Evolutionary conservation across 202 grass and related monocot genomes (phyloP).

Genomic region (Elaeis oleifera): DNA sequence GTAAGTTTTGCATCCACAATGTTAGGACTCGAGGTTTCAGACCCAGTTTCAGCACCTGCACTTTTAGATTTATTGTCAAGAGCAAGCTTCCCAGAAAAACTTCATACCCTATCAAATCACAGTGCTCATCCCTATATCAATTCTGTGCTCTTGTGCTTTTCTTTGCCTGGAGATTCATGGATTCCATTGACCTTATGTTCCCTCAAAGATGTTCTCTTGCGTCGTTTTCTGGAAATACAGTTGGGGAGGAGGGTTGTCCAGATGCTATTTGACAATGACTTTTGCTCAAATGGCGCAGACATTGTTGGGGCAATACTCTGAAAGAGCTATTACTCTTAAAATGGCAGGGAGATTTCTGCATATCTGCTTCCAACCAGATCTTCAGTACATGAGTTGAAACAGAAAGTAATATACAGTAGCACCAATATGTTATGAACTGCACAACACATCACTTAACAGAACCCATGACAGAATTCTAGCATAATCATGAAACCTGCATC

Average conservation of each 20-base stretch:
- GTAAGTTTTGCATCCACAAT: conserved; percentile 62
- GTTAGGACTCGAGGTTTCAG: conserved; percentile 37
- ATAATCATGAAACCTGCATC: conserved; percentile 18
- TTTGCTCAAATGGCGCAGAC: conserved; percentile 44
- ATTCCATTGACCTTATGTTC: conserved; percentile 31
- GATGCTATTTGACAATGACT: conserved; percentile 47
- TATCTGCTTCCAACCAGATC: conserved; percentile 30
- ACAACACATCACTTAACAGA: conserved; percentile 21
- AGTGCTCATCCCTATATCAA: conserved; percentile 69
- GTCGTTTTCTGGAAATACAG: conserved; percentile 58
- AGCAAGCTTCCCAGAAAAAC: conserved; percentile 62
- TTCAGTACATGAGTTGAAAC: conserved; percentile 27
- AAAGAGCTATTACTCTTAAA: conserved; percentile 44
- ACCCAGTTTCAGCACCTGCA: conserved; percentile 19
- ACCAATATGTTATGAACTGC: conserved; percentile 3
- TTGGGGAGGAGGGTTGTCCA: conserved; percentile 68
- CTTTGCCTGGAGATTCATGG: conserved; percentile 30
- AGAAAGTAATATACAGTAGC: neutral
- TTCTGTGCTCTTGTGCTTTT: conserved; percentile 49
- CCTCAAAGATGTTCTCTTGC: conserved; percentile 50
- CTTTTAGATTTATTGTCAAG: conserved; percentile 59
- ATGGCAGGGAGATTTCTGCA: conserved; percentile 54
- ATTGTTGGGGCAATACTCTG: conserved; percentile 62
- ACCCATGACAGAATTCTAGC: conserved; percentile 23
- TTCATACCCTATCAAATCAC: conserved; percentile 84